These are phyloP conservation scores for Russula sp. DNA, from an alignment of 768 basidiomycete species.

Conservation along the genomic window DNA sequence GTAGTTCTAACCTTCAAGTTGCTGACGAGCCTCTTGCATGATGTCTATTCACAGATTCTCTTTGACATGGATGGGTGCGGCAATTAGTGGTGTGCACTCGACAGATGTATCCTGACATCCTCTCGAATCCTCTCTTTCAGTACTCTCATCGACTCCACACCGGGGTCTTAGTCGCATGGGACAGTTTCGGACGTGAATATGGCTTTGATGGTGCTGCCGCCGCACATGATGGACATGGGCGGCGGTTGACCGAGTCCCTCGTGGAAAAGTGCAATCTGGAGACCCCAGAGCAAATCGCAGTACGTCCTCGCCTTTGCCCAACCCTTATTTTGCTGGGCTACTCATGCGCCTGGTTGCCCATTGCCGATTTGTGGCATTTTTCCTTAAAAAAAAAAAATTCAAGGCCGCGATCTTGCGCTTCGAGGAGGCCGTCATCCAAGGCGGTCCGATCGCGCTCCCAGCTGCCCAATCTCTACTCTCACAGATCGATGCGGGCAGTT, in stretches of 20 bases:
- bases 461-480: slow-evolving; percentile 57
- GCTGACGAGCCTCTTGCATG: not conserved
- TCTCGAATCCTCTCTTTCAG: slow-evolving; percentile 38
- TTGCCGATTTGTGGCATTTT: not conserved
- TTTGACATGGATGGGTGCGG: slow-evolving; percentile 70
- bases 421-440: slow-evolving; percentile 68
- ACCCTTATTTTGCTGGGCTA: not conserved
- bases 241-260: slow-evolving; percentile 72
- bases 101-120: slow-evolving; percentile 9
- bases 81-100: not conserved
- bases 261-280: slow-evolving; percentile 62
- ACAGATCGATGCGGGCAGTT: slow-evolving; percentile 31
- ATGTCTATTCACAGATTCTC: slow-evolving; percentile 47
- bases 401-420: slow-evolving; percentile 69
- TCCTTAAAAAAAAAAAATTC: no score
- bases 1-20: not conserved
- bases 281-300: slow-evolving; percentile 56
- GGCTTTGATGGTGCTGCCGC: slow-evolving; percentile 46
- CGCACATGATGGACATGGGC: slow-evolving; percentile 67
- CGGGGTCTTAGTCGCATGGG: slow-evolving; percentile 77
- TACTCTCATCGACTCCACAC: slow-evolving; percentile 79
- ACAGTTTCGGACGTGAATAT: slow-evolving; percentile 63
- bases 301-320: slow-evolving; percentile 36
- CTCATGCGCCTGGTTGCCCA: not conserved
- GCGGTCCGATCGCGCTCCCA: slow-evolving; percentile 61